Base-by-base conservation (phyloP, 2,329 filamentous ascomycete species). In the Alternaria gaisen region DNA sequence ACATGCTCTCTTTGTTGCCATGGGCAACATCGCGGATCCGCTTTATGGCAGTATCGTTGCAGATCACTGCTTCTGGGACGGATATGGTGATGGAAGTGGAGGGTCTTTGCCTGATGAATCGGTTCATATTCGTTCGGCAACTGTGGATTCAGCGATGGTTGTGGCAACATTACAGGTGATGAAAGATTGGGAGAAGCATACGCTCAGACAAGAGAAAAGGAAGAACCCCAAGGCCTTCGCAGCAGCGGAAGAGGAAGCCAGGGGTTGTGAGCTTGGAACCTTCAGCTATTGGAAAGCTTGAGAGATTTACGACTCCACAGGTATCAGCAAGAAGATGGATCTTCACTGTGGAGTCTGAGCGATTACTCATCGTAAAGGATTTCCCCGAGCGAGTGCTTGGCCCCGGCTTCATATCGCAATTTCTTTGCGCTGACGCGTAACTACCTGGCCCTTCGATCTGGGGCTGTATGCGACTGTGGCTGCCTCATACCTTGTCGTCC, bases 1-100 rank as follows among this genome's bases (percentile, higher is more conserved):
- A 6, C 75, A 78, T 46, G 75, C 74, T 10, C 69, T 78, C 2
- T 78, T 78, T 36, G 69, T 61, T 4, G 63, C 71, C 2, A 63
- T 57, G 7, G 56, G 64, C 5, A 63, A 58, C 10, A 61, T 61
- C n/a, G 57, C 62, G 32, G 70, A 77, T 54, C 75, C 75, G 1
- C 55, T 77, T 1, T 77, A 72, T 40, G 75, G 75, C 28, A 65
- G 72, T 3, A 76, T 78, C n/a, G 71, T 77, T 6, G 75, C 75
- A 30, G 75, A 78, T 38, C 75, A 78, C 41, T 64, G 72, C 3
- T 77, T 71, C 47, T 77, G 73, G 74, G 74, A 78, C 24, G 75
- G 75, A 8, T 68, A 68, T 46, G 53, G 68, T 2, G 62, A 69
- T 9, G 36, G 60, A 9, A 46, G 18, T 18, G 71, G 67, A 48